Evolutionary conservation across 176 grass and related monocot species (phyloP).

Genomic region (Sorghum bicolor): Sorghum_bicolor_NCBIv3 NC_012878.2:5771501-5772000

Average conservation of each 20-base stretch:
- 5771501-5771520: constrained; percentile 16
- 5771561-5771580: constrained; percentile 7
- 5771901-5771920: no score
- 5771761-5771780: constrained; percentile 18
- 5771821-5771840: no score
- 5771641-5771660: constrained; percentile 55
- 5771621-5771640: neutral
- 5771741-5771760: constrained; percentile 26
- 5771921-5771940: no score
- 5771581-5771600: neutral
- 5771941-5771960: no score
- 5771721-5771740: constrained; percentile 23
- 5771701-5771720: neutral
- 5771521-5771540: constrained; percentile 53
- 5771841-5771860: no score
- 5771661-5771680: constrained; percentile 21
- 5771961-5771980: no score
- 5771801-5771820: no score
- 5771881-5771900: no score
- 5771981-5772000: no score
- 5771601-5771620: neutral
- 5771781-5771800: neutral
- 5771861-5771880: no score
- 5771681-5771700: constrained; percentile 24
- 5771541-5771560: constrained; percentile 74